Evolutionary conservation across 176 grass and related monocot species (phyloP).

Genomic region (Aechmea fasciata): DNA sequence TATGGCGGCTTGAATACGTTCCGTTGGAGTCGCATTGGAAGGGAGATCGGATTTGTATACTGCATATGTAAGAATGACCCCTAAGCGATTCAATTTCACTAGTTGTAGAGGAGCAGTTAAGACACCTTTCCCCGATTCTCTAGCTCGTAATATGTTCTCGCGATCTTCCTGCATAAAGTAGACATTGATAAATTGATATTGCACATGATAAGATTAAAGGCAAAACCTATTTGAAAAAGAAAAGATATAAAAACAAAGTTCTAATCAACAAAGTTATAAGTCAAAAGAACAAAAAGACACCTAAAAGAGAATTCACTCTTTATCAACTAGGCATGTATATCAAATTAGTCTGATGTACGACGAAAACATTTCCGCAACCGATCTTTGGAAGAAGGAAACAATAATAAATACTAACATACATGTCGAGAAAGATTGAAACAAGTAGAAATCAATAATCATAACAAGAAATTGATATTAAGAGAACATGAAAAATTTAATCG

Average conservation of each 20-base stretch:
- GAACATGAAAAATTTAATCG: neutral
- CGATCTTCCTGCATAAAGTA: constrained; percentile 63
- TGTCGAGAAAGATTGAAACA: too few species aligned
- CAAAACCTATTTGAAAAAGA: neutral
- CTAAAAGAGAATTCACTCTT: too few species aligned
- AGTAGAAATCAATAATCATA: too few species aligned
- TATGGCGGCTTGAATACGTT: constrained; percentile 73
- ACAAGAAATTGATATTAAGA: neutral
- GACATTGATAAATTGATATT: neutral
- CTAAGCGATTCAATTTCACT: constrained; percentile 75
- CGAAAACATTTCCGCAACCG: too few species aligned
- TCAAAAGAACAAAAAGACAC: neutral
- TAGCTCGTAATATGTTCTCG: constrained; percentile 74
- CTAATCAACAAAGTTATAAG: neutral
- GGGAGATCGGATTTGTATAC: constrained; percentile 84
- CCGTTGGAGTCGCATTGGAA: constrained; percentile 40
- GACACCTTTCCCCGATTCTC: constrained; percentile 85
- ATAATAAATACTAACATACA: too few species aligned
- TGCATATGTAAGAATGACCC: constrained; percentile 79
- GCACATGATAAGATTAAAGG: neutral
- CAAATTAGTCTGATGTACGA: too few species aligned
- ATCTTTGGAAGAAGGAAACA: too few species aligned
- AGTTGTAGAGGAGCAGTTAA: constrained; percentile 81
- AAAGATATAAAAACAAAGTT: neutral
- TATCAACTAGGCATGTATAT: too few species aligned